Evolutionary conservation across 352 stramenopile genomes (phyloP), one percentile per base, ranked within the genome.

Genomic region (Pythium utonaiense): DNA sequence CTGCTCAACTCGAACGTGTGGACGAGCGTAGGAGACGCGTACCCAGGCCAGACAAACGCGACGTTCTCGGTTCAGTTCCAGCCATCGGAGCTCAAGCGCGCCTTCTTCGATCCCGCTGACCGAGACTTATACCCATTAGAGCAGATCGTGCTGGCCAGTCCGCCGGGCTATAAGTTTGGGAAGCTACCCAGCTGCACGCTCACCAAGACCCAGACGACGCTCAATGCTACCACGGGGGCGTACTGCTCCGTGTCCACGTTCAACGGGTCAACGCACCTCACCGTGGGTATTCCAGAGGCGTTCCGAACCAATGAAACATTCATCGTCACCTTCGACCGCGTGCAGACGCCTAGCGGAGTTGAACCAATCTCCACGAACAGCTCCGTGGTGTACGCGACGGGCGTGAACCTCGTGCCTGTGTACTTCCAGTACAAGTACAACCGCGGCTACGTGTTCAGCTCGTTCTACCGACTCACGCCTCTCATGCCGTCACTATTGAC

Each of bases 1-100:
- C 62, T 89, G 54, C 68, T 88, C 22, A 76, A 89, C 60, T 87
- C 84, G 17, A 91, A 92, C 50, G 73, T 89, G 24, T 95, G 86
- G 86, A 62, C 53, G 3, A 78, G 79, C 14, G 47, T 79, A 7
- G 42, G 60, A 13, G 78, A 88, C 42, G 80, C 77, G 55, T 75
- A 75, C 28, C 86, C 86, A 0, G 84, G 83, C 14, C 83, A 93
- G 55, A 75, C 64, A 13, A 89, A 95, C 58, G 80, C 72, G 16
- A 83, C 77, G n/a, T 93, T 95, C 52, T 67, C 71, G n/a, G 70
- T 95, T 17, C 80, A 61, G 6, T 76, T 95, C 58, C 81, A 87
- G 47, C 84, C 83, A 45, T 79, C 67, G 3, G 79, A 93, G 62
- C 83, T 85, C 57, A 63, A 86, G 52, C 69, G 78, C 34, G 67